A percentile compares a stretch with the other conserved stretches of the same genome.
phyloP scores from a whole-genome alignment of 192 early-diverging fungal species.

The Lobulomyces angularis region DNA sequence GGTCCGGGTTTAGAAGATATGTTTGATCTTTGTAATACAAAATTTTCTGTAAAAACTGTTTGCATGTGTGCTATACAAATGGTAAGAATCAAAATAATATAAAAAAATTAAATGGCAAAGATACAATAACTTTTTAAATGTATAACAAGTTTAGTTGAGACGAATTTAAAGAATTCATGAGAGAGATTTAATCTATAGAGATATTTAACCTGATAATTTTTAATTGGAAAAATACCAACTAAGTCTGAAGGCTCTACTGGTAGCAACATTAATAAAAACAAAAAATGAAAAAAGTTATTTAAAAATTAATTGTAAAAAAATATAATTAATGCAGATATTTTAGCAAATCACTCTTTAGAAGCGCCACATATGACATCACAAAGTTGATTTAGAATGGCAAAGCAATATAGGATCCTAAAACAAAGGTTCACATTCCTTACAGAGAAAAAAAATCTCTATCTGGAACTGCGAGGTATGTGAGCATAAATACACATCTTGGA shows the following conservation, averaged over 20 bases:
- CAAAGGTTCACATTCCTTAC: conserved; percentile 83
- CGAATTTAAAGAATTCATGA: no score
- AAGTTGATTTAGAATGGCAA: conserved; percentile 75
- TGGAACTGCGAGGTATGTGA: conserved; percentile 83
- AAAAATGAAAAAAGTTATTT: no score
- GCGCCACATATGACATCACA: no score
- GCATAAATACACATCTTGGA: conserved; percentile 82
- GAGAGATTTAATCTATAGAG: conserved; percentile 5
- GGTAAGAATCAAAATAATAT: conserved; percentile 51
- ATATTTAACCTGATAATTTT: conserved; percentile 6
- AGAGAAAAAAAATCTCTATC: conserved; percentile 71
- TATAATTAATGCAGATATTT: no score
- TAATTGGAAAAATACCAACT: no score
- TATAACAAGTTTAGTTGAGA: no score
- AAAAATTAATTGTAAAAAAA: no score
- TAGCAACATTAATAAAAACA: no score
- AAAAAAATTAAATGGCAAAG: no score
- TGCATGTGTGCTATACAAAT: conserved; percentile 92
- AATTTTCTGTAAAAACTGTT: conserved; percentile 86
- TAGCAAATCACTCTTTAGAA: no score
- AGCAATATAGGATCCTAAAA: conserved; percentile 80
- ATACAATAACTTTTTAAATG: no score
- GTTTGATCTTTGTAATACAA: conserved; percentile 89
- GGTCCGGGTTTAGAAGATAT: conserved; percentile 89
- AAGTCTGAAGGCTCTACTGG: no score